phyloP scores from a whole-genome alignment of 2,329 filamentous ascomycete genomes.

The Dothistroma septosporum region DNA sequence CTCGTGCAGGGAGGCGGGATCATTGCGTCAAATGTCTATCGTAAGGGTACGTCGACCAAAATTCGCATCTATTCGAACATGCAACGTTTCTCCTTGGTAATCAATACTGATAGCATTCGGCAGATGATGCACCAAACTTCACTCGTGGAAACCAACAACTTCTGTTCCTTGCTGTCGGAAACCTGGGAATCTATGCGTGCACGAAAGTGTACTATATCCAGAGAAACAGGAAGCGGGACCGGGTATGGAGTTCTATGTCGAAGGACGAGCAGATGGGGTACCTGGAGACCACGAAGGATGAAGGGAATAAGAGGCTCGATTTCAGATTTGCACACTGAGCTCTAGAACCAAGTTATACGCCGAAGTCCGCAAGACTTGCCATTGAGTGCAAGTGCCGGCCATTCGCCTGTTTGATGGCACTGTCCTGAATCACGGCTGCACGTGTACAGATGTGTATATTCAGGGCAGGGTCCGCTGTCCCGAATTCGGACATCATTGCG shows the following conservation, averaged over 20 bases:
- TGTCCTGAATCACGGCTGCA: too few species aligned
- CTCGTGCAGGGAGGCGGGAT: conserved; percentile 42
- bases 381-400: too few species aligned
- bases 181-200: conserved; percentile 29
- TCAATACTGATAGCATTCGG: conserved; percentile 33
- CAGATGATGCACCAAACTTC: conserved; percentile 44
- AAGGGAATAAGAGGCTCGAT: conserved; percentile 35
- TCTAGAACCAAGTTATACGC: background rate
- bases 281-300: conserved; percentile 33
- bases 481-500: too few species aligned
- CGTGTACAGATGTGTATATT: too few species aligned
- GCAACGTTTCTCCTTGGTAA: background rate
- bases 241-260: conserved; percentile 37
- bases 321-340: conserved; percentile 31
- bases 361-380: too few species aligned
- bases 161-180: conserved; percentile 25
- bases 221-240: conserved; percentile 20
- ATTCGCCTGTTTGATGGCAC: too few species aligned
- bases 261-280: conserved; percentile 32
- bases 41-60: background rate
- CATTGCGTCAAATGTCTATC: conserved; percentile 47
- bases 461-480: too few species aligned
- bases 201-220: conserved; percentile 32
- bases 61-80: background rate
- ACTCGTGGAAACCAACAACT: conserved; percentile 38